phyloP scores from a whole-genome alignment of 768 basidiomycete genomes.

The Amanita inopinata region DNA sequence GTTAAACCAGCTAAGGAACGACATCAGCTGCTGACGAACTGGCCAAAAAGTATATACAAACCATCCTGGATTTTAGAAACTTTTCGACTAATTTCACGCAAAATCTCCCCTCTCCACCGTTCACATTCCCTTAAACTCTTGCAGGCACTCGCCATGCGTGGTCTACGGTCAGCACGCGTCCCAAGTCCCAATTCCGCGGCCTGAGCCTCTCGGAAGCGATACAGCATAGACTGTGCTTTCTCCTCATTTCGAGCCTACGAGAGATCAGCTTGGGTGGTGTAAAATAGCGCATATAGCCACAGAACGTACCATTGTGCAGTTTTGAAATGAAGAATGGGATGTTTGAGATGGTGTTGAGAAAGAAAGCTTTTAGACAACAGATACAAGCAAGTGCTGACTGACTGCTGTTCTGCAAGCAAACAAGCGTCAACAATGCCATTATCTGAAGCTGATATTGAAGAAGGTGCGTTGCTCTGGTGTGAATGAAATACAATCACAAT shows the following conservation, averaged over 20 bases:
- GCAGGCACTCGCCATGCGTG: slow-evolving; percentile 85
- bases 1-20: slow-evolving; percentile 65
- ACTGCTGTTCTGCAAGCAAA: background rate
- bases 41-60: slow-evolving; percentile 26
- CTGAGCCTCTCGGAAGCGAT: slow-evolving; percentile 94
- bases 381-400: background rate
- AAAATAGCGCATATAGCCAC: background rate
- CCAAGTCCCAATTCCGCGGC: slow-evolving; percentile 91
- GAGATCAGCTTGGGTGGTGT: background rate
- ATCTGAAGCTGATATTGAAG: slow-evolving; percentile 3
- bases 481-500: background rate
- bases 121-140: slow-evolving; percentile 92
- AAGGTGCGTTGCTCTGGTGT: slow-evolving; percentile 1
- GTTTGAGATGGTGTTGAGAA: background rate
- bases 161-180: slow-evolving; percentile 74
- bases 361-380: slow-evolving; percentile 3
- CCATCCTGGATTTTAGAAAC: slow-evolving; percentile 97
- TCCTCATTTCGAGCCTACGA: slow-evolving; percentile 92
- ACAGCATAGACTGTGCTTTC: slow-evolving; percentile 92
- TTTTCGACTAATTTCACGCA: slow-evolving; percentile 91
- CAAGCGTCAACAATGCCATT: slow-evolving; percentile 2
- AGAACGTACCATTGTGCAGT: slow-evolving; percentile 1
- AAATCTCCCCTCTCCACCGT: slow-evolving; percentile 90
- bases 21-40: background rate
- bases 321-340: background rate